phyloP scores from a whole-genome alignment of 768 basidiomycete species.

The Royoungia palumana region DNA sequence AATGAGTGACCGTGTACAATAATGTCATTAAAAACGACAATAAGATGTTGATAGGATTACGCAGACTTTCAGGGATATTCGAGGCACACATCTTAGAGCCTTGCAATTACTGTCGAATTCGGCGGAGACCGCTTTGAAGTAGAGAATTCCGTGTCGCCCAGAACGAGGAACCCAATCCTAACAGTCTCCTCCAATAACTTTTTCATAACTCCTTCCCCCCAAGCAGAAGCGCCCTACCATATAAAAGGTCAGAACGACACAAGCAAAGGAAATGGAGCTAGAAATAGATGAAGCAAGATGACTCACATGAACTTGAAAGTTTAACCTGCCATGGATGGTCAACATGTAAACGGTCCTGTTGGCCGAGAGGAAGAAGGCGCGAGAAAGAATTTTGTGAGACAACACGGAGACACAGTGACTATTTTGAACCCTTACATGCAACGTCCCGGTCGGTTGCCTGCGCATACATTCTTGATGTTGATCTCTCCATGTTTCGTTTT shows the following conservation, averaged over 20 bases:
- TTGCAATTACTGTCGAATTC: no score
- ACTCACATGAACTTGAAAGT: constrained; percentile 15
- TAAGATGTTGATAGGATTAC: no score
- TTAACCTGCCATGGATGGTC: constrained; percentile 14
- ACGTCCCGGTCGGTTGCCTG: constrained; percentile 13
- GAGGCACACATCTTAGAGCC: no score
- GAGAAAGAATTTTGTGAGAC: no score
- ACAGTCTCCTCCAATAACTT: constrained; percentile 13
- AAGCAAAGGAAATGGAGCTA: no score
- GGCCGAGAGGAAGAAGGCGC: not conserved
- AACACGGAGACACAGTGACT: not conserved
- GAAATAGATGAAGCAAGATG: no score
- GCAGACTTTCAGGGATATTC: no score
- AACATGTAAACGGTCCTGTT: constrained; percentile 13
- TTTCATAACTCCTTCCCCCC: constrained; percentile 18
- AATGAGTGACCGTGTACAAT: no score
- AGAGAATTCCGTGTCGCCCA: not conserved
- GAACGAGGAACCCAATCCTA: constrained; percentile 14
- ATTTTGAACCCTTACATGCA: constrained; percentile 3
- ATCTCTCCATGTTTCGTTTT: constrained; percentile 5
- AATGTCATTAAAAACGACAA: no score
- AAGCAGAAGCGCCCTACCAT: constrained; percentile 16
- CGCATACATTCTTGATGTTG: not conserved
- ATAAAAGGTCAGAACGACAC: not conserved
- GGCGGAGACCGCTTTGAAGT: no score